Evolutionary conservation across 768 basidiomycete genomes (phyloP), one percentile per base, ranked within the genome.

Genomic region (Erythrobasidium yunnanense): DNA sequence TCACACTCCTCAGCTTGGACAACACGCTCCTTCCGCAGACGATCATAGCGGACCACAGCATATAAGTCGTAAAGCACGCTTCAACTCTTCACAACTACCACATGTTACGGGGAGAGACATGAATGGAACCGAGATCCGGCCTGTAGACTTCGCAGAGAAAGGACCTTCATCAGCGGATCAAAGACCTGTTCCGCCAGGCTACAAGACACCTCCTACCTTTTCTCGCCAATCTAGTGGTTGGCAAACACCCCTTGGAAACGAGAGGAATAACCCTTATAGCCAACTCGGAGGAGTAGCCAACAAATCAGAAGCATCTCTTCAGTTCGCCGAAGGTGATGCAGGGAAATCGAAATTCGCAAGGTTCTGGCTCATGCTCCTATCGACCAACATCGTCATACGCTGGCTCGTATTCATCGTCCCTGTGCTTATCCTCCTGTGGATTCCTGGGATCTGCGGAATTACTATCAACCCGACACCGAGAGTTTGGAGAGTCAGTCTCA

Each of bases 361-460:
- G 33, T 56, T 65, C 29, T 69, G 53, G 42, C 27, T 69, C 22
- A 52, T 49, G 13, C 32, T 74, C 34, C 57, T 68, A 57, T 62
- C 65, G 50, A 67, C 67, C 23, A 69, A 69, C 54, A 70, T 73
- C 62, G 54, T 74, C 66, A 73, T 77, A 27, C 74, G 79, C 51
- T 80, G 78, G 78, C 66, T 75, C 33, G 58, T 71, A 30, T 86
- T 85, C 77, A 87, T 91, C 71, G 73, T 89, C 18, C 88, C 88
- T 0, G 75, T 88, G 27, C 82, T 76, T 30, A 69, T 53, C n/a
- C 69, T 85, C 27, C 67, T 86, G 1, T 87, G 86, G 85, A 84
- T 87, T 32, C 86, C 85, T 0, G 86, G 60, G 49, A 88, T 90
- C 68, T 76, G 92, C 32, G 80, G 81, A 27, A 72, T 88, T 23